A percentile compares a stretch with the other conserved stretches of the same genome.
Evolutionary conservation across 2,329 filamentous ascomycete species (phyloP).

Genomic region (Colletotrichum eremochloae): DNA sequence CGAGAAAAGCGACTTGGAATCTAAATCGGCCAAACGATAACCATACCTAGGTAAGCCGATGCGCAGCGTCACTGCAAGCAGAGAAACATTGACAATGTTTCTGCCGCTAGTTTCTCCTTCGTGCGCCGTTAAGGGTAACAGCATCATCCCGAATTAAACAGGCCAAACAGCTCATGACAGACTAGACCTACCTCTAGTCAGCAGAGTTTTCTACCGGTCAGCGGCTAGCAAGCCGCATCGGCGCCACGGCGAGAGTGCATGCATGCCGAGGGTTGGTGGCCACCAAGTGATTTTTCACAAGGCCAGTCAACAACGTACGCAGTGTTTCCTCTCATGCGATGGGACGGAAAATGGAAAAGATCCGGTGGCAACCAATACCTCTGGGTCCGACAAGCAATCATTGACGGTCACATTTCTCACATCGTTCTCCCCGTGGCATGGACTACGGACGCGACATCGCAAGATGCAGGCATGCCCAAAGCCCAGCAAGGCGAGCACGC

Average conservation of each 20-base stretch:
- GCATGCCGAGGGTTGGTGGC: background rate
- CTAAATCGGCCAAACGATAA: constrained; percentile 33
- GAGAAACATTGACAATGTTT: constrained; percentile 2
- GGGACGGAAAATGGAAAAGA: constrained; percentile 13
- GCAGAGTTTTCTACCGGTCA: constrained; percentile 7
- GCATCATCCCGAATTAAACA: constrained; percentile 4
- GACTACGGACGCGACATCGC: too few species aligned
- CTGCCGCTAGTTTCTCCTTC: constrained; percentile 7
- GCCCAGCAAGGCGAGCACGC: background rate
- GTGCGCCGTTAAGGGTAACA: background rate
- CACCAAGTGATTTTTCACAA: background rate
- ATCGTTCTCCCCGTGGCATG: constrained; percentile 11
- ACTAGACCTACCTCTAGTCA: constrained; percentile 9
- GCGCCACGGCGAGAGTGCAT: constrained; percentile 33
- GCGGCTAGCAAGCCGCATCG: constrained; percentile 33
- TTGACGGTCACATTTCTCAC: constrained; percentile 35
- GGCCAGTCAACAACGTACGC: background rate
- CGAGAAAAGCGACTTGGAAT: constrained; percentile 26
- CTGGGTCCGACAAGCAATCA: constrained; percentile 22
- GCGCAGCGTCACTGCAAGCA: constrained; percentile 24
- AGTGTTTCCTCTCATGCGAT: background rate
- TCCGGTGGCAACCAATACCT: constrained; percentile 16
- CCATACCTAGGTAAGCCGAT: background rate
- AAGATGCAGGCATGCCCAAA: background rate
- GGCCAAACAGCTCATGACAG: constrained; percentile 9